Conservation (phyloP, 495 filamentous ascomycete genomes). For the Tuber magnatum region DNA sequence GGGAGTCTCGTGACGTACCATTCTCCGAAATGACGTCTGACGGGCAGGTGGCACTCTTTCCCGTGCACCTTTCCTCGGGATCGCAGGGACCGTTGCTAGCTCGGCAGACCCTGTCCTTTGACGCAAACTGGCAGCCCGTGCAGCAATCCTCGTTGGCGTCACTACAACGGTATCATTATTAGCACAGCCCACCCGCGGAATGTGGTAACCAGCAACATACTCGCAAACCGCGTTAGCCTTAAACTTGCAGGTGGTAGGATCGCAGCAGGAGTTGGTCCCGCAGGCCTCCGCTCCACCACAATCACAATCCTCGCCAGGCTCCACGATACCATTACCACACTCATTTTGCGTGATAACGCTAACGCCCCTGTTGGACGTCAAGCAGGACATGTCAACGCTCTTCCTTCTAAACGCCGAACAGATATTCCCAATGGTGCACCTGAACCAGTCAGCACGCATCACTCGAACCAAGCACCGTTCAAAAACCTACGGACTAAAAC, state of each 20-base stretch:
- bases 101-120: constrained; percentile 66
- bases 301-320: constrained; percentile 89
- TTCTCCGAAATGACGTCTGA: constrained; percentile 60
- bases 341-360: constrained; percentile 76
- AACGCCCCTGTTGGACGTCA: constrained; percentile 74
- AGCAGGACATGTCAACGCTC: constrained; percentile 66
- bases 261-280: constrained; percentile 69
- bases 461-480: neutral
- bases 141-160: constrained; percentile 65
- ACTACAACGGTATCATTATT: constrained; percentile 17
- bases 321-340: constrained; percentile 96
- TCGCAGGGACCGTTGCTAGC: constrained; percentile 72
- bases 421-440: constrained; percentile 84
- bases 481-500: constrained; percentile 59
- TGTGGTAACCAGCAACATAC: constrained; percentile 34
- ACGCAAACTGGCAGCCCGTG: constrained; percentile 61
- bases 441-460: constrained; percentile 7
- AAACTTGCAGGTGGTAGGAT: constrained; percentile 85
- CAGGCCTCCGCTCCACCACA: constrained; percentile 74
- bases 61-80: constrained; percentile 72
- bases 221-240: constrained; percentile 65
- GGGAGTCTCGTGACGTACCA: constrained; percentile 46
- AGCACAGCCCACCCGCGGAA: constrained; percentile 18
- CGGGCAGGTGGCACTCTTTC: constrained; percentile 66
- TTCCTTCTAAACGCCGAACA: constrained; percentile 82